Percentiles rank a stretch among this genome's conserved stretches.
Evolutionary conservation across 2,329 filamentous ascomycete genomes (phyloP).

Genomic region (Alternaria tenuissima): DNA sequence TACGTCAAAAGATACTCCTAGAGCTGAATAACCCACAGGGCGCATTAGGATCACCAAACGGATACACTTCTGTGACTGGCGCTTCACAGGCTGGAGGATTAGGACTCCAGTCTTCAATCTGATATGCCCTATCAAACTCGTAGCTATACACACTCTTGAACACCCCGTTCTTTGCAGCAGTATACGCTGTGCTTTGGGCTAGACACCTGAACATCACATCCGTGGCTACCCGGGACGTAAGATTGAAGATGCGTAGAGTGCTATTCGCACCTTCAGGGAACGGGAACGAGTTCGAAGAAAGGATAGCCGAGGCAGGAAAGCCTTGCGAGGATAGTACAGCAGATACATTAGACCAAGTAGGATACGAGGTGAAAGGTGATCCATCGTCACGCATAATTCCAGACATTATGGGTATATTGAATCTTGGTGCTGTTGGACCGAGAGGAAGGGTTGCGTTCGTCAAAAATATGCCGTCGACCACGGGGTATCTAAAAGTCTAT

Average conservation of each 20-base stretch:
- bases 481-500: neutral
- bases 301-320: conserved; percentile 21
- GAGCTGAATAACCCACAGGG: conserved; percentile 7
- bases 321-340: conserved; percentile 26
- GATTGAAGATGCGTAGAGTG: conserved; percentile 46
- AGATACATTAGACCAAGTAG: conserved; percentile 24
- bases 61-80: conserved; percentile 32
- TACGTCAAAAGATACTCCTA: neutral
- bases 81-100: conserved; percentile 49
- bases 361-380: neutral
- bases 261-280: conserved; percentile 38
- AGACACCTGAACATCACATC: conserved; percentile 45
- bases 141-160: conserved; percentile 40
- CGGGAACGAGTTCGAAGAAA: conserved; percentile 26
- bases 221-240: conserved; percentile 41
- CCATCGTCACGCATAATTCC: neutral
- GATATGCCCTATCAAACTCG: conserved; percentile 45
- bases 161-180: conserved; percentile 29
- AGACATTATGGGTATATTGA: neutral
- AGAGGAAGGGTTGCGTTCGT: neutral
- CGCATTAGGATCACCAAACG: conserved; percentile 33
- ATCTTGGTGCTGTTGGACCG: neutral
- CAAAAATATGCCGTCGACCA: neutral
- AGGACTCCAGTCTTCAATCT: conserved; percentile 36
- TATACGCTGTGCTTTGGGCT: conserved; percentile 38